Base-by-base conservation (phyloP, 139 green algal genomes). In the Haematococcus lacustris region DNA sequence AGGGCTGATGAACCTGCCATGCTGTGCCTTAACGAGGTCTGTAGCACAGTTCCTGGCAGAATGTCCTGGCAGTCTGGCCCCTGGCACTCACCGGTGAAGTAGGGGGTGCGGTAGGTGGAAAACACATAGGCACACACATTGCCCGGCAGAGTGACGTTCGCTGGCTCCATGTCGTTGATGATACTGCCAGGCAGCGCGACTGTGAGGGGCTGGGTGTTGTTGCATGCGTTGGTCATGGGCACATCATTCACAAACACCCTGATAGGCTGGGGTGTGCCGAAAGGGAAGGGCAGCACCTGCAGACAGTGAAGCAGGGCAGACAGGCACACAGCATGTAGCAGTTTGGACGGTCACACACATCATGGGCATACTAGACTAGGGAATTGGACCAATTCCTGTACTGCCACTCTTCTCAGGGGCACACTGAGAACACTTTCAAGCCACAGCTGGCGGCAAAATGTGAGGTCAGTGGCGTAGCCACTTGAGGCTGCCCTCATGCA, bases 61-160 rank as follows among this genome's bases (percentile, higher is more conserved):
- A n/a, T n/a, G n/a, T n/a, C n/a, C n/a, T n/a, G n/a, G n/a, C n/a
- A n/a, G n/a, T n/a, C n/a, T n/a, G n/a, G n/a, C n/a, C n/a, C n/a
- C n/a, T n/a, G n/a, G 26, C 38, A 39, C 5, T 32, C 7, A 3
- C 53, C 47, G 2, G 40, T 67, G 9, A 85, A 61, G 5, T 32
- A 50, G 3, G 76, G 76, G 33, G 63, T 82, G n/a, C 61, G 69
- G 71, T 78, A 71, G 3, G 73, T 70, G 4, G 51, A 73, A 51
- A 77, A 83, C n/a, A 83, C n/a, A 73, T 73, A 83, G 21, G n/a
- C 2, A 69, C 77, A 83, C 13, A 2, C 30, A 35, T 21, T 13
- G 13, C 38, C 51, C 0, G 66, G 2, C 2, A 60, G 38, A 26
- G 26, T 35, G 26, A 53, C 59, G 0, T 21, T 47, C 1, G 33